A percentile compares a stretch with the other conserved stretches of the same genome.
Evolutionary conservation across 2,329 filamentous ascomycete species (phyloP).

Genomic region (Spiromastix sp.): DNA sequence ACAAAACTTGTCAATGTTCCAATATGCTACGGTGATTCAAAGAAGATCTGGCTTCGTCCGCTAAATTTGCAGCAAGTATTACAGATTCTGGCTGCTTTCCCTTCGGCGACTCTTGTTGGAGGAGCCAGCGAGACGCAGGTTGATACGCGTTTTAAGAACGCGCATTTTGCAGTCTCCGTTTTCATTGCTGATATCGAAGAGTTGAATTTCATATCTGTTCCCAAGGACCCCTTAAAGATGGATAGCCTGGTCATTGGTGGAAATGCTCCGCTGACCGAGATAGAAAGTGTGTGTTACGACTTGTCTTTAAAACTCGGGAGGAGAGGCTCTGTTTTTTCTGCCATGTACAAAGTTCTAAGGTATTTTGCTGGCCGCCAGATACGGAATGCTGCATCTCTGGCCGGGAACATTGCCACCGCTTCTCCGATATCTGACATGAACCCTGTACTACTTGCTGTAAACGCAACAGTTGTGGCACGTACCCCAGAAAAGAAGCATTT

Average conservation of each 20-base stretch:
- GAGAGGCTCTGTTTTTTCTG: constrained; percentile 60
- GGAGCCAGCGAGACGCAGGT: constrained; percentile 88
- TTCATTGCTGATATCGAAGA: constrained; percentile 81
- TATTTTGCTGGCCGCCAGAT: constrained; percentile 89
- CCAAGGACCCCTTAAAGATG: constrained; percentile 42
- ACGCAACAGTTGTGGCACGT: constrained; percentile 63
- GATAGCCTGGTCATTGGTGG: constrained; percentile 64
- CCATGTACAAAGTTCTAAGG: constrained; percentile 73
- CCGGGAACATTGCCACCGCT: constrained; percentile 75
- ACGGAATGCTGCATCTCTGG: constrained; percentile 76
- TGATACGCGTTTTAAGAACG: constrained; percentile 83
- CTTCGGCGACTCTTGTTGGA: constrained; percentile 75
- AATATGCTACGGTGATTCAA: constrained; percentile 74
- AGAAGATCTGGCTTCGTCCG: constrained; percentile 74
- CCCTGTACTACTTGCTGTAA: constrained; percentile 70
- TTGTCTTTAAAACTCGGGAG: constrained; percentile 62
- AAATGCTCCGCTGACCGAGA: constrained; percentile 71
- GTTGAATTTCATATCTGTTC: constrained; percentile 60
- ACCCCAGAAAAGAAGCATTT: constrained; percentile 55
- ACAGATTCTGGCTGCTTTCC: constrained; percentile 69
- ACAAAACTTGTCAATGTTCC: constrained; percentile 67
- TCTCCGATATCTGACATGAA: constrained; percentile 86
- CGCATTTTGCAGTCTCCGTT: constrained; percentile 72
- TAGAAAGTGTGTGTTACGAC: constrained; percentile 64
- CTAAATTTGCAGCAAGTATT: constrained; percentile 68